phyloP scores from a whole-genome alignment of 768 basidiomycete genomes.

The Panaeolus papilionaceus region DNA sequence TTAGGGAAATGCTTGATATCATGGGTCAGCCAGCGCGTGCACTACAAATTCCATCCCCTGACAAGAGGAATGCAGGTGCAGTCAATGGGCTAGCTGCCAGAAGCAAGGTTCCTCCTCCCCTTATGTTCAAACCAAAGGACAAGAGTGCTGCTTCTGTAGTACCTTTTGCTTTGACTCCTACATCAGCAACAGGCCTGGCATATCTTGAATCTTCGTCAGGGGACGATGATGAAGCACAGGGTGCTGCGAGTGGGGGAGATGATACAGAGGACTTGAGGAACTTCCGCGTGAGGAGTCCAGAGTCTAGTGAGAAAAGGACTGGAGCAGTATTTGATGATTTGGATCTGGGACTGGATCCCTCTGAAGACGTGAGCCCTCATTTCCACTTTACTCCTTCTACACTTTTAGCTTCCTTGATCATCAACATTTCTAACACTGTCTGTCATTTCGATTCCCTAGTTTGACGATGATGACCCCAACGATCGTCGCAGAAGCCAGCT shows the following conservation, averaged over 20 bases:
- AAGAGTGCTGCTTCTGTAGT: conserved; percentile 34
- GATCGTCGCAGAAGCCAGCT: conserved; percentile 79
- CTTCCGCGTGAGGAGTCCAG: conserved; percentile 39
- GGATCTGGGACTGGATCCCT: conserved; percentile 54
- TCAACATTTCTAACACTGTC: conserved; percentile 6
- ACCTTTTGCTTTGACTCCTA: conserved; percentile 42
- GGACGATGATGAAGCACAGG: conserved; percentile 23
- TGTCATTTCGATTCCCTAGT: conserved; percentile 45
- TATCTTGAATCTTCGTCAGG: conserved; percentile 45
- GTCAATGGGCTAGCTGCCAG: conserved; percentile 16
- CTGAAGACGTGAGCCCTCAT: conserved; percentile 44
- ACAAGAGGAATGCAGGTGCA: conserved; percentile 26
- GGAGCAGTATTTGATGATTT: conserved; percentile 60
- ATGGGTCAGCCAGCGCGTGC: conserved; percentile 41
- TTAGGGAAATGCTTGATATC: conserved; percentile 41
- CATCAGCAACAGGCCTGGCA: conserved; percentile 48
- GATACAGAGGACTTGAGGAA: conserved; percentile 41
- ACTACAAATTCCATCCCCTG: conserved; percentile 49
- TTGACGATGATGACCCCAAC: conserved; percentile 73
- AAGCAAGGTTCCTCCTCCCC: conserved; percentile 61
- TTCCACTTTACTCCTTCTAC: conserved; percentile 18
- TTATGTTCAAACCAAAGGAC: conserved; percentile 52
- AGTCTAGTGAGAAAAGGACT: conserved; percentile 50
- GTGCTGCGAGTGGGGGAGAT: conserved; percentile 44
- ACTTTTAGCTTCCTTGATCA: conserved; percentile 13